These are phyloP conservation scores for Amoebophrya sp. DNA, from an alignment of 169 alveolate species.

Conservation along the genomic window DNA sequence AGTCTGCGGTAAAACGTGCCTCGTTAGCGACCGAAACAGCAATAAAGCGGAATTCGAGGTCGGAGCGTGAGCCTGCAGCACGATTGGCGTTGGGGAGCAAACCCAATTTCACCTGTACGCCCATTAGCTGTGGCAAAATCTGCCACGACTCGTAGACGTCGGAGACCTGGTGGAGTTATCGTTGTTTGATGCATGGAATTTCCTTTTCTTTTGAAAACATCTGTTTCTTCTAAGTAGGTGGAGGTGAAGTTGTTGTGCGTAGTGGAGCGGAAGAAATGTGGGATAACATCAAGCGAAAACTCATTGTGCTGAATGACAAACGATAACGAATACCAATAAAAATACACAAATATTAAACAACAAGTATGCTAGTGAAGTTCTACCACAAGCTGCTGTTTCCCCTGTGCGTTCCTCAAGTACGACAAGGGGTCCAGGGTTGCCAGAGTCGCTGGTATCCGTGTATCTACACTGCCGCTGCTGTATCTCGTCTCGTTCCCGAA, in stretches of 20 bases:
- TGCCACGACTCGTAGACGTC: slow-evolving; percentile 1
- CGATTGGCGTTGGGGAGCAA: background rate
- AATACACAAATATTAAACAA: too few species aligned
- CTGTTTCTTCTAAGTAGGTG: too few species aligned
- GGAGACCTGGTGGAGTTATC: too few species aligned
- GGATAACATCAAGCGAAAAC: too few species aligned
- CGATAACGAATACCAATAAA: too few species aligned
- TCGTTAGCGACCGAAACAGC: background rate
- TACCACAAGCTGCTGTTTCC: too few species aligned
- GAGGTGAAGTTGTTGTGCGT: too few species aligned
- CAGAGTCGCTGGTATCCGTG: background rate
- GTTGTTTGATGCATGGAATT: too few species aligned
- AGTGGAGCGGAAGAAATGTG: too few species aligned
- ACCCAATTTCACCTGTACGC: background rate
- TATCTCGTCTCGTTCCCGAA: background rate
- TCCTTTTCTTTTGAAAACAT: too few species aligned
- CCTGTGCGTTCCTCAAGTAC: background rate
- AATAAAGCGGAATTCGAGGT: background rate
- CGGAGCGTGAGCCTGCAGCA: background rate
- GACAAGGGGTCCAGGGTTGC: background rate
- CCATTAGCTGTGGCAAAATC: slow-evolving; percentile 12
- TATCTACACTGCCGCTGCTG: background rate
- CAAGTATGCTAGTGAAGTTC: too few species aligned
- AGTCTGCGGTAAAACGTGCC: background rate
- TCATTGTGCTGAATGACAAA: too few species aligned